Percentiles rank a stretch among this genome's conserved stretches.
Evolutionary conservation across 1,284 basidiomycete species (phyloP).

Genomic region (Pholiota adiposa): DNA sequence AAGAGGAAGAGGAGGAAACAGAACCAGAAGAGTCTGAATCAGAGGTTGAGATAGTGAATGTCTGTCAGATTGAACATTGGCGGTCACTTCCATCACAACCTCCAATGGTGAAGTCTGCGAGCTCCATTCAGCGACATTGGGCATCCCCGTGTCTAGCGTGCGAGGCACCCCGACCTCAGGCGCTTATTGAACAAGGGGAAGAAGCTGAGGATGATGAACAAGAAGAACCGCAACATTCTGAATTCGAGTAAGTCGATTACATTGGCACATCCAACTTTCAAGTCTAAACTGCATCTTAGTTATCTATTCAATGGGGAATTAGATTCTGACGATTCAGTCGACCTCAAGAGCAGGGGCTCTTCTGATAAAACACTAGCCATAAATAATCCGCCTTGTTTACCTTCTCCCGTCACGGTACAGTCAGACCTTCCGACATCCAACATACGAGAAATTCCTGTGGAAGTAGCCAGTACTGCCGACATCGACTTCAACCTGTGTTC

Average conservation of each 20-base stretch:
- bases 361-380: constrained; percentile 16
- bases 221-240: constrained; percentile 8
- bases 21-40: too few relatives aligned
- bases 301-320: constrained; percentile 1
- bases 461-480: constrained; percentile 37
- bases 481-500: constrained; percentile 13
- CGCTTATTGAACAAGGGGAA: too few relatives aligned
- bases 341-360: constrained; percentile 8
- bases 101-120: too few relatives aligned
- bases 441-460: constrained; percentile 21
- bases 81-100: too few relatives aligned
- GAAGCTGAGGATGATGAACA: constrained; percentile 17
- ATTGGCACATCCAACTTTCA: background rate
- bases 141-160: too few relatives aligned
- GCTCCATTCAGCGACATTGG: too few relatives aligned
- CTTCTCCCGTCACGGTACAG: background rate
- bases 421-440: background rate
- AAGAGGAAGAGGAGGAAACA: too few relatives aligned
- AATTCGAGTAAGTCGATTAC: constrained; percentile 5
- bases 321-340: constrained; percentile 6
- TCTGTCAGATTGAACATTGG: too few relatives aligned
- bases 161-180: too few relatives aligned
- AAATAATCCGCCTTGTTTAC: too few relatives aligned
- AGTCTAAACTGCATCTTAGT: background rate
- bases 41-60: too few relatives aligned